phyloP scores from a whole-genome alignment of 805 yeast species.

The Ogataea nonfermentans region DNA sequence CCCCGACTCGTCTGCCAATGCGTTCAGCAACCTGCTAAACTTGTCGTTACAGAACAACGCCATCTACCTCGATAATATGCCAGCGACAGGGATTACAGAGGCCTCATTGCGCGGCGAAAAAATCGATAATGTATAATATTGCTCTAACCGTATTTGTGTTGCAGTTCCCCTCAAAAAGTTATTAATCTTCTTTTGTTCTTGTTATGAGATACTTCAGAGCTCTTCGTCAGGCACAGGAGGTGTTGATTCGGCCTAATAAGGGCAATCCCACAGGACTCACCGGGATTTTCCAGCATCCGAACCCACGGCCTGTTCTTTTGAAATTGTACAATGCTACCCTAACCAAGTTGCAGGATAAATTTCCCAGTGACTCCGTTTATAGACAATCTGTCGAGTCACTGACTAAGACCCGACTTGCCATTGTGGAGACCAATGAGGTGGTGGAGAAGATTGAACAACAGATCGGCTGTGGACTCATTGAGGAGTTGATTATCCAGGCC shows the following conservation, averaged over 20 bases:
- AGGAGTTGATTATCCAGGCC: slow-evolving; percentile 80
- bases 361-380: slow-evolving; percentile 74
- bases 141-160: not conserved
- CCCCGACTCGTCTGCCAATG: slow-evolving; percentile 28
- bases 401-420: slow-evolving; percentile 63
- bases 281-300: slow-evolving; percentile 75
- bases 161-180: slow-evolving; percentile 7
- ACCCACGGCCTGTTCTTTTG: slow-evolving; percentile 76
- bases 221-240: slow-evolving; percentile 42
- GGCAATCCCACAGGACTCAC: slow-evolving; percentile 82
- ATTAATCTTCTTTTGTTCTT: not conserved
- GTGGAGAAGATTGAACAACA: slow-evolving; percentile 64
- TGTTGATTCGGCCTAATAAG: slow-evolving; percentile 53
- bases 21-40: slow-evolving; percentile 30
- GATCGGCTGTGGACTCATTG: slow-evolving; percentile 82
- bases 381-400: slow-evolving; percentile 70
- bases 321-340: slow-evolving; percentile 72
- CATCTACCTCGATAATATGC: slow-evolving; percentile 24
- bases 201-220: slow-evolving; percentile 35
- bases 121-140: slow-evolving; percentile 1
- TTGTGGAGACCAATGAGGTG: slow-evolving; percentile 63
- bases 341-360: slow-evolving; percentile 51
- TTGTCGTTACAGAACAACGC: slow-evolving; percentile 29
- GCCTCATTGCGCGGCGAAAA: slow-evolving; percentile 14
- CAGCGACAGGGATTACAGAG: slow-evolving; percentile 22